Evolutionary conservation across 148 eudicot species (phyloP), one percentile per base, ranked within the genome.

Genomic region (Rhododendron mucronatum): DNA sequence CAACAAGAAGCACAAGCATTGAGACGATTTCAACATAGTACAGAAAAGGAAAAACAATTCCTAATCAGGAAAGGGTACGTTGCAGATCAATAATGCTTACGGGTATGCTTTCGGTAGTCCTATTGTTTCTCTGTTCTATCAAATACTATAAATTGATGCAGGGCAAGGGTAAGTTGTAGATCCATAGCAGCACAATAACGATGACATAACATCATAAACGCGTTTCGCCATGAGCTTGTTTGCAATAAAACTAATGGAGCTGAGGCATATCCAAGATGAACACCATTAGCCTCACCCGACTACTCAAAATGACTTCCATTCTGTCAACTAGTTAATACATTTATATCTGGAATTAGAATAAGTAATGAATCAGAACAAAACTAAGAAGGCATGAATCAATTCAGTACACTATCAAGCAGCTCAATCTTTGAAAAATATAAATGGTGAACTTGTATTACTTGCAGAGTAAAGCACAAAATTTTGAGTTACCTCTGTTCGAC

Each of bases 401-500:
- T 30, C 57, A 45, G 30, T 51, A 12, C 39, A 51, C 21, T 20
- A 65, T 84, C 81, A 74, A 83, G 15, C 18, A 33, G 67, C 81
- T 63, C 63, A 84, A 80, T 7, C 39, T 50, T 28, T 1, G 30
- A 51, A 80, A 28, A 50, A n/a, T 1, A 26, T 30, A 21, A 51
- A 55, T 18, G 12, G 20, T 33, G 65, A 7, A 80, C 16, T 15
- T 7, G 39, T 26, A 16, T 35, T 15, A 51, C 23, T 51, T 18
- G 59, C 23, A 30, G 65, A 80, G 39, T 11, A 33, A 35, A 35
- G 67, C 51, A 23, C 48, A 83, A 33, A 45, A 83, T 1, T 45
- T 30, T n/a, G 67, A 76, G 5, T 77, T 91, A 95, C 98, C 96
- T 95, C 98, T 28, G 96, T 95, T 28, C 96, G 94, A 76, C 98